Evolutionary conservation across 164 flowering plant genomes (phyloP), one percentile per base, ranked within the genome.

Genomic region (Stephania yunnanensis): DNA sequence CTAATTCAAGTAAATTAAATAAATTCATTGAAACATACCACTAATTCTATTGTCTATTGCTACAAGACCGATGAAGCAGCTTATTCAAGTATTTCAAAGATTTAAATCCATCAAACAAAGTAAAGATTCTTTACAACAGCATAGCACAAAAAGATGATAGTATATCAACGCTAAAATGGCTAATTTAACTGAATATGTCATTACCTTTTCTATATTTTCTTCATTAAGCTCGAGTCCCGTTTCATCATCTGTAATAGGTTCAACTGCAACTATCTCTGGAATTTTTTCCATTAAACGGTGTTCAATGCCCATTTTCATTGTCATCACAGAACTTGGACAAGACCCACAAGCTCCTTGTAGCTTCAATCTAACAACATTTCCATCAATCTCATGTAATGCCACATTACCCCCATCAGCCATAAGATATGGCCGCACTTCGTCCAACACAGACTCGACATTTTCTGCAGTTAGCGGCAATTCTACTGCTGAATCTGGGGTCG

Each of bases 311-410:
- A 95, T 79, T 81, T 91, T 93, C 99, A 93, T 93, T 10, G 99
- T 95, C 86, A 81, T 88, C 22, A 86, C 87, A 69, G 99, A 88
- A 84, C 96, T 92, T n/a, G 99, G 98, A 73, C 99, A 95, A 22
- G 99, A 95, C 8, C 99, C 98, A 81, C 99, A 95, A 17, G 99
- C 99, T 74, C 98, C 99, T 82, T 95, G 97, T 71, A 95, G 84
- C 83, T 95, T 95, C 86, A 95, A 83, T 73, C 88, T 82, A 13
- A 92, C 99, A 76, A 93, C 86, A 86, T 93, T 88, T 45, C 97
- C 99, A 89, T 93, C 97, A 69, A 95, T 95, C 84, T 95, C 99
- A 77, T 95, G 95, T 29, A 95, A 83, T 66, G 89, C 94, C 70
- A 93, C 97, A 74, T 95, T 95, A 44, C 98, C 98, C 20, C 97